These are phyloP conservation scores for Penicillium psychrofluorescens DNA, from an alignment of 495 filamentous ascomycete genomes.

Conservation along the genomic window DNA sequence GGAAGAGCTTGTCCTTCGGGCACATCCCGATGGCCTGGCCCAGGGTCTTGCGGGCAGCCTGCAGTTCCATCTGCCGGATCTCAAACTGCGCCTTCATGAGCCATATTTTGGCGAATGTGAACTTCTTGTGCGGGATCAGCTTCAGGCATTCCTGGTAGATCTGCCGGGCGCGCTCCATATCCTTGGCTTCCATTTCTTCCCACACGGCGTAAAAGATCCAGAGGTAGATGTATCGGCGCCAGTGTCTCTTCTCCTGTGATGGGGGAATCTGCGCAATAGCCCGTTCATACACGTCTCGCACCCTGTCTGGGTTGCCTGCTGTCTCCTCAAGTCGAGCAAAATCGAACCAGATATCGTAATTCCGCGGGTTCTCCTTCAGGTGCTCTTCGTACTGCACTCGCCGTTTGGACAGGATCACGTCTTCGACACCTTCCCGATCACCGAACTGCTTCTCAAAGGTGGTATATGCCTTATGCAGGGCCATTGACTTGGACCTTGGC, in stretches of 20 bases:
- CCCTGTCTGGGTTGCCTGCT: conserved; percentile 67
- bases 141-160: conserved; percentile 85
- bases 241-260: conserved; percentile 94
- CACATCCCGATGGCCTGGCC: conserved; percentile 89
- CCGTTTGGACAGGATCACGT: conserved; percentile 90
- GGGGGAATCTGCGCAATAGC: conserved; percentile 95
- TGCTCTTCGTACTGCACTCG: conserved; percentile 92
- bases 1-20: conserved; percentile 92
- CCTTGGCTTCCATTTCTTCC: conserved; percentile 81
- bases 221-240: conserved; percentile 94
- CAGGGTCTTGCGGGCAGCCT: conserved; percentile 75
- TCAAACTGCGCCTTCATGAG: conserved; percentile 89
- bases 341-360: conserved; percentile 96
- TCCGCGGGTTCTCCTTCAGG: conserved; percentile 83
- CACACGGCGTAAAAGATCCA: conserved; percentile 97
- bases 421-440: conserved; percentile 87
- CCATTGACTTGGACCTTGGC: conserved; percentile 76
- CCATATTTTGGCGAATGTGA: conserved; percentile 97
- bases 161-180: conserved; percentile 73
- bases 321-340: conserved; percentile 87
- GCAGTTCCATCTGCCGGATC: conserved; percentile 75
- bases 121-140: conserved; percentile 89
- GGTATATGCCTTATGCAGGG: conserved; percentile 86
- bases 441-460: conserved; percentile 98
- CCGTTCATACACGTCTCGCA: conserved; percentile 89